Conservation (phyloP, 2,329 filamentous ascomycete species). For the Colletotrichum sp. region DNA sequence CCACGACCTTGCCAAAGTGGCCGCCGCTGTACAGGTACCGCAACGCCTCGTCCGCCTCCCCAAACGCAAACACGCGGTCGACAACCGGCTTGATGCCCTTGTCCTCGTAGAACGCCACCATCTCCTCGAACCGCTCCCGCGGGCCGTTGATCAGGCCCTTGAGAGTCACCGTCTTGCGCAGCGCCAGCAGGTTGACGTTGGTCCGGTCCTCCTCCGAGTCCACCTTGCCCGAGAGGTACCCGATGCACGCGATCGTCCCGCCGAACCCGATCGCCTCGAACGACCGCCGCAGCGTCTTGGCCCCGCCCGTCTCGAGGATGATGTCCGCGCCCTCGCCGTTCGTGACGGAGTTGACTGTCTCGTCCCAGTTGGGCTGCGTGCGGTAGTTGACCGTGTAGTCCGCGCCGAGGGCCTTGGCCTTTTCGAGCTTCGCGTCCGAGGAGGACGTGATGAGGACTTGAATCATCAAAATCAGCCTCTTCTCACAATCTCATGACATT, state of each 20-base stretch:
- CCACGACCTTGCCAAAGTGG: conserved; percentile 63
- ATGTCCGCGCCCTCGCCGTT: conserved; percentile 52
- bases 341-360: conserved; percentile 51
- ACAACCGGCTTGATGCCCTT: conserved; percentile 52
- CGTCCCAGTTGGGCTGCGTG: conserved; percentile 56
- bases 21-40: conserved; percentile 55
- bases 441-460: conserved; percentile 60
- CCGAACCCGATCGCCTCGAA: conserved; percentile 60
- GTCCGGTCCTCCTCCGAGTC: conserved; percentile 58
- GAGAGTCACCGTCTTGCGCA: conserved; percentile 50
- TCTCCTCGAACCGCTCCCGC: conserved; percentile 56
- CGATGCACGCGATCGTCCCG: conserved; percentile 57
- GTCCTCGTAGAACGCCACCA: conserved; percentile 50
- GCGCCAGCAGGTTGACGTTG: conserved; percentile 64
- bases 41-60: conserved; percentile 53
- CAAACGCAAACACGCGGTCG: conserved; percentile 51
- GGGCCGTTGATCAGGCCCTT: conserved; percentile 68
- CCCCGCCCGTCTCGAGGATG: conserved; percentile 61
- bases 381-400: conserved; percentile 60
- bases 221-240: conserved; percentile 56
- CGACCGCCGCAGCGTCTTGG: conserved; percentile 54
- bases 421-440: conserved; percentile 54
- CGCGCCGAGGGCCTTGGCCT: conserved; percentile 53
- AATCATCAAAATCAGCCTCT: conserved; percentile 41
- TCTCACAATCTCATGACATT: conserved; percentile 32